Percentiles rank a stretch among this genome's conserved stretches.
Conservation (phyloP, 2,329 filamentous ascomycete genomes). For the Neofusicoccum sp. region DNA sequence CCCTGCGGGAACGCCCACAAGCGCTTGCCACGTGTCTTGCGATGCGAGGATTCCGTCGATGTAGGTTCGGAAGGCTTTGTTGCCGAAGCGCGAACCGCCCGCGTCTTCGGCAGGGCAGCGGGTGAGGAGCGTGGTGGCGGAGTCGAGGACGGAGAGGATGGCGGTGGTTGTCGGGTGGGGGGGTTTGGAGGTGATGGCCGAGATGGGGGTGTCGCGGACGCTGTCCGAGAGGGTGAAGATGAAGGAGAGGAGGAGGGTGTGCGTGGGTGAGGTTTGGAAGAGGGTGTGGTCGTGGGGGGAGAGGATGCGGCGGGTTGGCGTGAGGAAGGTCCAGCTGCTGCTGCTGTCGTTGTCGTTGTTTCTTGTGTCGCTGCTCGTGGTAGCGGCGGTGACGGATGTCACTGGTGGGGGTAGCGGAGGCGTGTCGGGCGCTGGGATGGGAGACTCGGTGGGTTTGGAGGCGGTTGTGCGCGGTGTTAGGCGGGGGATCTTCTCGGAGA, state of each 20-base stretch:
- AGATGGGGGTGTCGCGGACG: slow-evolving; percentile 68
- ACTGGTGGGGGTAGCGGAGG: slow-evolving; percentile 65
- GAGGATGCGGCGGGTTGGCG: slow-evolving; percentile 76
- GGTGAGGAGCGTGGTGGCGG: slow-evolving; percentile 63
- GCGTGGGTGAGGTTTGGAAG: slow-evolving; percentile 75
- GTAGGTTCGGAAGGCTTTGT: slow-evolving; percentile 83
- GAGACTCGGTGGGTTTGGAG: slow-evolving; percentile 21
- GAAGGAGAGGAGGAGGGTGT: slow-evolving; percentile 75
- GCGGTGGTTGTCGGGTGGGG: slow-evolving; percentile 57
- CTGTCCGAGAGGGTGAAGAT: slow-evolving; percentile 83
- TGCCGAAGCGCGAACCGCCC: slow-evolving; percentile 85
- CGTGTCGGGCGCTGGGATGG: slow-evolving; percentile 67
- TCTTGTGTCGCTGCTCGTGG: slow-evolving; percentile 39
- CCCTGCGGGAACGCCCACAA: slow-evolving; percentile 54
- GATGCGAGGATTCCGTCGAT: slow-evolving; percentile 61
- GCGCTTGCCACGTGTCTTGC: slow-evolving; percentile 61
- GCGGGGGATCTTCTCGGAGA: slow-evolving; percentile 33
- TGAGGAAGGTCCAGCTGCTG: slow-evolving; percentile 55
- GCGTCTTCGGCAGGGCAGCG: slow-evolving; percentile 79
- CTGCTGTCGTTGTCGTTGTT: background rate
- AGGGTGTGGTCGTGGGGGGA: slow-evolving; percentile 75
- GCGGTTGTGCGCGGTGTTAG: slow-evolving; percentile 36
- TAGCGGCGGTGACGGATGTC: slow-evolving; percentile 47
- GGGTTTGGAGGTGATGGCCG: slow-evolving; percentile 46
- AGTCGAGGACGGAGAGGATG: slow-evolving; percentile 68